Conservation (phyloP, 805 yeast species). For the Zygotorulaspora sp. region DNA sequence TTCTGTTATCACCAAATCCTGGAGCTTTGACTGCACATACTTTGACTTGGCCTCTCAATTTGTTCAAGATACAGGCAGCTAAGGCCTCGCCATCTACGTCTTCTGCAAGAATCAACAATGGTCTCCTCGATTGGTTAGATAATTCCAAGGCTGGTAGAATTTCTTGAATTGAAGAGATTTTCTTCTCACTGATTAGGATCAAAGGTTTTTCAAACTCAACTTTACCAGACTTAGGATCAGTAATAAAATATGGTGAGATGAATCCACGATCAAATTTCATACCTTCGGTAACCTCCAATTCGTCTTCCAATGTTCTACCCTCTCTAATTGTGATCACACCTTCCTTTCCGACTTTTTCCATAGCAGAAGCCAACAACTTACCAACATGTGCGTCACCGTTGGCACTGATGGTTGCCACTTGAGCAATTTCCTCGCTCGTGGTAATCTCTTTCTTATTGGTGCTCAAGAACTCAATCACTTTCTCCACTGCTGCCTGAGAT, state of each 20-base stretch:
- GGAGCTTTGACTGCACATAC: slow-evolving; percentile 98
- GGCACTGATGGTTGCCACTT: slow-evolving; percentile 96
- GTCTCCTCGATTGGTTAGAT: slow-evolving; percentile 90
- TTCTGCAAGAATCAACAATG: slow-evolving; percentile 89
- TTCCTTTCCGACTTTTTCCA: slow-evolving; percentile 98
- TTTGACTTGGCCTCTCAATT: slow-evolving; percentile 96
- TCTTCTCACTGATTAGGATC: slow-evolving; percentile 84
- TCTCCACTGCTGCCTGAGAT: slow-evolving; percentile 93
- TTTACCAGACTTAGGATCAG: slow-evolving; percentile 87
- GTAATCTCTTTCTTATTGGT: slow-evolving; percentile 88
- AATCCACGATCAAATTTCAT: slow-evolving; percentile 97
- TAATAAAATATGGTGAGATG: slow-evolving; percentile 94
- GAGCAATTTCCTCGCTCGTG: slow-evolving; percentile 91
- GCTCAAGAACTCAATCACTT: slow-evolving; percentile 80
- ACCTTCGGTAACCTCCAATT: slow-evolving; percentile 95
- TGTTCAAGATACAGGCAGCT: slow-evolving; percentile 95
- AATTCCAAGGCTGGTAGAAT: slow-evolving; percentile 88
- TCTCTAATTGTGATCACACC: slow-evolving; percentile 98
- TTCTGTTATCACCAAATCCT: slow-evolving; percentile 98
- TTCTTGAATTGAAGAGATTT: slow-evolving; percentile 84
- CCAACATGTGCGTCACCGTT: slow-evolving; percentile 95
- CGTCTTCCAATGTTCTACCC: slow-evolving; percentile 95
- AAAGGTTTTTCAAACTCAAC: slow-evolving; percentile 94
- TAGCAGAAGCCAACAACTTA: slow-evolving; percentile 83
- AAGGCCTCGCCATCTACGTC: slow-evolving; percentile 97